Base-by-base conservation (phyloP, 768 basidiomycete genomes). In the Coprinopsis sp. region DNA sequence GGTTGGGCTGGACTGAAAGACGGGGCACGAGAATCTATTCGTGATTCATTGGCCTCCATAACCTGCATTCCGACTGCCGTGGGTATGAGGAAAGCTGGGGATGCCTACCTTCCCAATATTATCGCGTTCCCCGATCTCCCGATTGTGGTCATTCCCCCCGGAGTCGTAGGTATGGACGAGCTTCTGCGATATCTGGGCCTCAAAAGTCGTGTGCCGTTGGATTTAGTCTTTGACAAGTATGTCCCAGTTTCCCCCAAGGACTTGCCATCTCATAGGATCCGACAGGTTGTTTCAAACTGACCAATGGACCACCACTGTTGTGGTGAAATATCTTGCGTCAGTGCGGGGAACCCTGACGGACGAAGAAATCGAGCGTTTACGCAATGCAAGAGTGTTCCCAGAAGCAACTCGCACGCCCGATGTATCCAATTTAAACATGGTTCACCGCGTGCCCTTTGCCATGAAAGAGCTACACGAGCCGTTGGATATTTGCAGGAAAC, bases 41-140 rank as follows among this genome's bases (percentile, higher is more conserved):
- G 69, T 14, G 56, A 59, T 1, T 61, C 80, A 21, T 64, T 91
- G 27, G 65, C 66, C 41, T 58, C 64, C 3, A 67, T 78, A 18
- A 51, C 79, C 1, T 87, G 85, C 56, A 76, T 92, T 31, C 87
- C 88, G 14, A 89, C 85, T 6, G 79, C 77, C 16, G 67, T 64
- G 13, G 95, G 95, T 6, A 75, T 94, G 68, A 83, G 79, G 50
- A 57, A 64, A 30, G 90, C 94, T 0, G 66, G 67, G 6, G 79
- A 91, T 47, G 67, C 87, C 3, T 97, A 96, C 65, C 93, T 96
- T 59, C 68, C 85, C 10, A 91, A 80, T 50, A 91, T n/a, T n/a
- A n/a, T 85, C 56, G 70, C 97, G 36, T 97, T 99, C 61, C 76
- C 79, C n/a, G 94, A 98, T 60, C 71, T 95, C 22, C 83, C 94